A percentile compares a stretch with the other conserved stretches of the same genome.
Conservation (phyloP, 2,329 filamentous ascomycete species). For the Diaporthe velutina region DNA sequence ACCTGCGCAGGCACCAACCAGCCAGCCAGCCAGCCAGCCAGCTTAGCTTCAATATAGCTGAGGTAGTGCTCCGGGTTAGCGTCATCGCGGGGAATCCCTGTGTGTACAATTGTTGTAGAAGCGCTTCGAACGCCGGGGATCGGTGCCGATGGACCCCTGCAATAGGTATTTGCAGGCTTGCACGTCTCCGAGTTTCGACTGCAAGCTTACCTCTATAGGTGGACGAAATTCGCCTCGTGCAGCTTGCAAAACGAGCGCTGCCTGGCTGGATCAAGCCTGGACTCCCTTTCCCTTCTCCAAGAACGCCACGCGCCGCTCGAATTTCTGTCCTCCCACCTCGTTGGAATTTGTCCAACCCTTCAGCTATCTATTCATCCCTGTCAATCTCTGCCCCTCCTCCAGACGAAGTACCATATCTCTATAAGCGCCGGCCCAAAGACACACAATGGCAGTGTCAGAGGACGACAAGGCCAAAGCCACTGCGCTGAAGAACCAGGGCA, state of each 20-base stretch:
- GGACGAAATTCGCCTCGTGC: conserved; percentile 24
- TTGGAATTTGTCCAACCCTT: conserved; percentile 21
- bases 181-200: conserved; percentile 24
- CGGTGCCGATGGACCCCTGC: conserved; percentile 27
- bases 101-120: neutral
- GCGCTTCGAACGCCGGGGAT: conserved; percentile 28
- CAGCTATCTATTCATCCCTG: conserved; percentile 19
- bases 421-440: conserved; percentile 21
- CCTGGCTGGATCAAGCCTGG: conserved; percentile 23
- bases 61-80: neutral
- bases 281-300: neutral
- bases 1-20: neutral
- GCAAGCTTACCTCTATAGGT: conserved; percentile 27
- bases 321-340: conserved; percentile 1
- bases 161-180: conserved; percentile 27
- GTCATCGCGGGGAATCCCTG: conserved; percentile 28
- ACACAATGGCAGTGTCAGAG: conserved; percentile 52
- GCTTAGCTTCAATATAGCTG: neutral
- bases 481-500: conserved; percentile 92
- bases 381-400: conserved; percentile 22
- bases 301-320: conserved; percentile 17
- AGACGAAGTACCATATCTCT: neutral
- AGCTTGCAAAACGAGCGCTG: conserved; percentile 18
- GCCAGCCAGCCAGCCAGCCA: neutral
- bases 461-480: conserved; percentile 78